Evolutionary conservation across 2,329 filamentous ascomycete species (phyloP), one percentile per base, ranked within the genome.

Genomic region (Thelonectria blattea): DNA sequence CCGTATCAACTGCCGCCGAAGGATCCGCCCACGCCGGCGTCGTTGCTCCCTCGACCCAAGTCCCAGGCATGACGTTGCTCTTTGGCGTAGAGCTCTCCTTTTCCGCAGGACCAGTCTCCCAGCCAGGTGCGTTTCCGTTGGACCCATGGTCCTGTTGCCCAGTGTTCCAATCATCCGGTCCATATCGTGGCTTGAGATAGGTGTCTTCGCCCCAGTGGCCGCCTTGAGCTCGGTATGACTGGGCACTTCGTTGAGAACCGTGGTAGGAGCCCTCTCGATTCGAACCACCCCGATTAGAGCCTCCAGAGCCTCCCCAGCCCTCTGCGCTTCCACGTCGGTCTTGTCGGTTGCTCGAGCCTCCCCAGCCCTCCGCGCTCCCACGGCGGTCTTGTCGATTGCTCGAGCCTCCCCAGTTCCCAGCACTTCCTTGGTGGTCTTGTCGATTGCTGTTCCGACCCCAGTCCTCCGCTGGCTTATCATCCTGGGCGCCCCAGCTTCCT

Each of bases 41-140:
- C 3, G 49, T 24, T 2, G 68, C 52, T 6, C 58, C 27, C 0
- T 67, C 61, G 6, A 62, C 62, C 73, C 74, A 76, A 2, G 67
- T 65, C 2, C 74, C 74, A 12, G 75, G 75, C 73, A 76, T 75
- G 30, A 73, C 66, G 30, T 72, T 75, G 58, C 62, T 68, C 52
- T 46, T 52, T 45, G 54, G 45, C 8, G 32, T 49, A 20, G 55
- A 49, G 5, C 32, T 41, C 18, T n/a, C 41, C 27, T 20, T 41
- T 15, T 51, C 17, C 10, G 52, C 47, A 5, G 37, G 50, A 5
- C 22, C 22, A 24, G 58, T 60, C n/a, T 18, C 52, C 59, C 61
- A 68, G 3, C 60, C 61, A 22, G 52, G 60, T 12, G 57, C 64
- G 11, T 60, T 66, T 18, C 68, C 68, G n/a, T 37, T 61, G 3